These are phyloP conservation scores for Candida adriatica DNA, from an alignment of 805 yeast genomes.

Conservation along the genomic window DNA sequence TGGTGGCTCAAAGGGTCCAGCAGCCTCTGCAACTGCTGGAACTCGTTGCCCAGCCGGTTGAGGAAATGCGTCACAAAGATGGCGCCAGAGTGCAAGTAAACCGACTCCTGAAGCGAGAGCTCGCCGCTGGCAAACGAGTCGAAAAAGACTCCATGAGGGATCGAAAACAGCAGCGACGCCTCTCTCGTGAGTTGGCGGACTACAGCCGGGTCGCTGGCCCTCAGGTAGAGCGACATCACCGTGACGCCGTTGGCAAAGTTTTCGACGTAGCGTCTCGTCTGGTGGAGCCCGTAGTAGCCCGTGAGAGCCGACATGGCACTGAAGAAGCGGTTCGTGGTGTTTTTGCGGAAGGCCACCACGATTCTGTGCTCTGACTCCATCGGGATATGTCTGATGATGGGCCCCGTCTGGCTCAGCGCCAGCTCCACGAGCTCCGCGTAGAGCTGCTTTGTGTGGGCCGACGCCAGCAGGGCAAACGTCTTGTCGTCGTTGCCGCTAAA, in stretches of 20 bases:
- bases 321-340: conserved; percentile 79
- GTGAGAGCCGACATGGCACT: conserved; percentile 83
- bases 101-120: conserved; percentile 88
- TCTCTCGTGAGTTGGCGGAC: conserved; percentile 89
- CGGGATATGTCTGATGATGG: conserved; percentile 83
- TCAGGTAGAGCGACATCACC: conserved; percentile 78
- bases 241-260: conserved; percentile 88
- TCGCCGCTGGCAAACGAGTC: conserved; percentile 64
- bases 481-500: conserved; percentile 49
- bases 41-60: conserved; percentile 90
- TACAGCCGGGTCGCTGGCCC: conserved; percentile 55
- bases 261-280: conserved; percentile 89
- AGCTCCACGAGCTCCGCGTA: conserved; percentile 67
- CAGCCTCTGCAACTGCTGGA: conserved; percentile 57
- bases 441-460: conserved; percentile 69
- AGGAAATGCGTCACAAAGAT: conserved; percentile 91
- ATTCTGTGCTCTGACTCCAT: conserved; percentile 82
- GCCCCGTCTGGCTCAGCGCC: conserved; percentile 68
- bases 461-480: conserved; percentile 70
- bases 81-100: conserved; percentile 90
- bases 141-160: conserved; percentile 82
- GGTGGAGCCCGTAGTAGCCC: conserved; percentile 77
- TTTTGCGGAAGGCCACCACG: conserved; percentile 81
- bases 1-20: conserved; percentile 56
- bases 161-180: conserved; percentile 84